Evolutionary conservation across 2,329 filamentous ascomycete genomes (phyloP), one percentile per base, ranked within the genome.

Genomic region (Trichoderma sp.): DNA sequence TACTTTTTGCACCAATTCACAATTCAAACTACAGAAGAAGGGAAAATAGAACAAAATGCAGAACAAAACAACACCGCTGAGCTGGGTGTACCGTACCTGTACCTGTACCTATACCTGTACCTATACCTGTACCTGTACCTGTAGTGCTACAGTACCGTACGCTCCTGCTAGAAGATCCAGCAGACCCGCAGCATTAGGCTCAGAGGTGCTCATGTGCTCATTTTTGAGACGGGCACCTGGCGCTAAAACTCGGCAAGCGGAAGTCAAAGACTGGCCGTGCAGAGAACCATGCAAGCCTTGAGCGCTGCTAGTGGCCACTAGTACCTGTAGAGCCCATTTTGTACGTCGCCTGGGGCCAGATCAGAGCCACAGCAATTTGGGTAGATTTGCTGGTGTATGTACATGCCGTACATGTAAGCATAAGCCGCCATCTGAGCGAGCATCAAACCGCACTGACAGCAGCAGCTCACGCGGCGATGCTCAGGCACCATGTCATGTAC

Each of bases 171-270:
- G 52, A 64, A 64, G 34, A 56, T 53, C 67, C 63, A 68, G 67
- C 42, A 64, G 72, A 79, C 75, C 78, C 78, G 76, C 78, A 80
- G 45, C 70, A 71, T 77, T 80, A 76, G 79, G 79, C 78, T 77
- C 77, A n/a, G 45, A 70, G 60, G 54, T 79, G 79, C 78, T 83
- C 81, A 83, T 83, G 81, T 83, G 81, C 78, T 76, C 79, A 78
- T 78, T 80, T 69, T 68, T 76, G 76, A 81, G 79, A 80, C 79
- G 76, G 74, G 73, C 74, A 75, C 72, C 72, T 73, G 74, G 76
- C 79, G 78, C 78, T 79, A 81, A 78, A 68, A 75, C 74, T 77
- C 78, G 78, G 77, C 77, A 76, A 76, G 75, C 74, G 73, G 73
- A 77, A 78, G 74, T 75, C 73, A 75, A 75, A 70, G 52, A 70